Percentiles rank a stretch among this genome's conserved stretches.
Evolutionary conservation across 768 basidiomycete genomes (phyloP).

Genomic region (Chalciporus pseudorubinellus): DNA sequence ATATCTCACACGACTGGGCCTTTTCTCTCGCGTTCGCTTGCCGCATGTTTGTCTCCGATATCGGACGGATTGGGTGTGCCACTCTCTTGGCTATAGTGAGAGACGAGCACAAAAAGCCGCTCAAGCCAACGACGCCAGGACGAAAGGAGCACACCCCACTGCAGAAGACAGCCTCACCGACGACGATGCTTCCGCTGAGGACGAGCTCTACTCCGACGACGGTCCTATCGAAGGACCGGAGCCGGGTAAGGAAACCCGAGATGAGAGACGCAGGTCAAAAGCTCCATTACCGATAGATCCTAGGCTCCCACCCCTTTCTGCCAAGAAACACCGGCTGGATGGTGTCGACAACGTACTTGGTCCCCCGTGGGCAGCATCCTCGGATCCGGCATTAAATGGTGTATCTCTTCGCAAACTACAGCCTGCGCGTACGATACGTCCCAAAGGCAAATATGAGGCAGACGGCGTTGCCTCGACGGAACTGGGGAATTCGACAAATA

Average conservation of each 20-base stretch:
- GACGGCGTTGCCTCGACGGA: slow-evolving; percentile 21
- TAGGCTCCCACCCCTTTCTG: slow-evolving; percentile 14
- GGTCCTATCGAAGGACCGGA: slow-evolving; percentile 24
- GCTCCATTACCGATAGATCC: slow-evolving; percentile 18
- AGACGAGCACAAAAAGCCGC: slow-evolving; percentile 55
- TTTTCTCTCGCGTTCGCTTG: slow-evolving; percentile 1
- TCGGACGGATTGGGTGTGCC: background rate
- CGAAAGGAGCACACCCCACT: slow-evolving; percentile 29
- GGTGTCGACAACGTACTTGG: slow-evolving; percentile 17
- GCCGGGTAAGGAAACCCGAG: slow-evolving; percentile 12
- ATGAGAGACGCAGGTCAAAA: slow-evolving; percentile 28
- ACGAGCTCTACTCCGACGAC: slow-evolving; percentile 39
- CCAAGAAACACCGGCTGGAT: slow-evolving; percentile 26
- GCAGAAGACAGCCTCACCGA: slow-evolving; percentile 30
- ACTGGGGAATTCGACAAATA: slow-evolving; percentile 12
- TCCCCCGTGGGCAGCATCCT: slow-evolving; percentile 22
- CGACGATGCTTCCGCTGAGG: slow-evolving; percentile 32
- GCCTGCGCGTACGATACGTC: slow-evolving; percentile 25
- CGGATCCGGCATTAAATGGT: slow-evolving; percentile 12
- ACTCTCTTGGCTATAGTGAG: slow-evolving; percentile 39
- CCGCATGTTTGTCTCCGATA: slow-evolving; percentile 3
- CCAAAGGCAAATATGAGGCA: slow-evolving; percentile 24
- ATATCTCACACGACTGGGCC: slow-evolving; percentile 12
- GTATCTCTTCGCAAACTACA: slow-evolving; percentile 22
- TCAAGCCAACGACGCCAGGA: slow-evolving; percentile 48